These are phyloP conservation scores for Solanum gandarillasii DNA, from an alignment of 257 asterid genomes.

Conservation along the genomic window DNA sequence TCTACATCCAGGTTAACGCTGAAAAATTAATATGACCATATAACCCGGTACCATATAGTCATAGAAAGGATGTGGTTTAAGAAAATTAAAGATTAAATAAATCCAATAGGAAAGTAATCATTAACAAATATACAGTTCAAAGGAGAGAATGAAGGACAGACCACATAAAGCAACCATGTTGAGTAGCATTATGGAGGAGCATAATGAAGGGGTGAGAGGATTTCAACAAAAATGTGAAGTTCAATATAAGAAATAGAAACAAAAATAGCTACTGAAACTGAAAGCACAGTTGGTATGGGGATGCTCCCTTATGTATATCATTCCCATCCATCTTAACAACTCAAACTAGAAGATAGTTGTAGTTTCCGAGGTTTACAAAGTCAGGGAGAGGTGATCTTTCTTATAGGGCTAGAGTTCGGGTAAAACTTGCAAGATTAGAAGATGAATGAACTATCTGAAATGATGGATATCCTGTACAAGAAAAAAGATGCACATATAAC, in stretches of 20 bases:
- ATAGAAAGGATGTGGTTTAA: background rate
- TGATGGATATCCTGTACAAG: background rate
- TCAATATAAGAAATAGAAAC: background rate
- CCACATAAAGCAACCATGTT: background rate
- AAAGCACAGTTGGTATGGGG: background rate
- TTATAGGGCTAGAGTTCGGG: background rate
- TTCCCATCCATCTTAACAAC: background rate
- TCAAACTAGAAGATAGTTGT: background rate
- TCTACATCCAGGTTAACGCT: background rate
- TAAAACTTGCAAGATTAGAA: background rate
- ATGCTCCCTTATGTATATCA: background rate
- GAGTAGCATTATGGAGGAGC: background rate
- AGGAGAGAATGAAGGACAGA: background rate
- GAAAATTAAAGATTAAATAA: background rate
- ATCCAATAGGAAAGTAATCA: background rate
- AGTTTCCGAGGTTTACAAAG: background rate
- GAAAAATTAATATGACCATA: background rate
- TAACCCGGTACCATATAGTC: background rate
- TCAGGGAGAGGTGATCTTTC: background rate
- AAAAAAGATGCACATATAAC: background rate
- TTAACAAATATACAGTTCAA: background rate
- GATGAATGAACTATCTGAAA: background rate
- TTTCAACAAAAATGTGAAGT: background rate
- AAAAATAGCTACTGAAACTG: background rate
- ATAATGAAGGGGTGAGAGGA: background rate